These are phyloP conservation scores for Brassica cretica DNA, from an alignment of 345 rosid genomes.

Conservation along the genomic window DNA sequence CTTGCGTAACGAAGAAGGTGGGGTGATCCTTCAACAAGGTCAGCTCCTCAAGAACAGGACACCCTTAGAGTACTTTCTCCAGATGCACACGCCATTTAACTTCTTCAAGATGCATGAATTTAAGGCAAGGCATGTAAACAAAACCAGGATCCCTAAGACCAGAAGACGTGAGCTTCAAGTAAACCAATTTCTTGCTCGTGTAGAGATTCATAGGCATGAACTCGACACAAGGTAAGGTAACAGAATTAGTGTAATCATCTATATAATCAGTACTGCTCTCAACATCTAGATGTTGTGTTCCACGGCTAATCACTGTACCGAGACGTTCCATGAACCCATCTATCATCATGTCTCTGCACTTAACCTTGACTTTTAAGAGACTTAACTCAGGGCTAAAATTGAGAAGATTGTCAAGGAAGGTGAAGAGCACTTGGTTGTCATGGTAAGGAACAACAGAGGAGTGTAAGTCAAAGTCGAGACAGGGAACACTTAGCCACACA, in stretches of 20 bases:
- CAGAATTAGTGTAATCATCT: no score
- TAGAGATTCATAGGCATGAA: conserved; percentile 1
- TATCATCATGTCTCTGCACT: background rate
- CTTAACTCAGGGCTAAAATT: background rate
- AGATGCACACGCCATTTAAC: background rate
- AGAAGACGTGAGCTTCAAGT: background rate
- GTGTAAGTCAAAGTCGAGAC: conserved; percentile 3
- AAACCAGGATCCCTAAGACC: background rate
- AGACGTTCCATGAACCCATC: background rate
- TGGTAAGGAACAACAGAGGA: background rate
- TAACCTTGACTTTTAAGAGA: background rate
- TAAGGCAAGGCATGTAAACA: background rate
- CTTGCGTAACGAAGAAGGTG: no score
- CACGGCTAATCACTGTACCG: background rate
- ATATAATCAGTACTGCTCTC: background rate
- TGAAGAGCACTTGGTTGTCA: background rate
- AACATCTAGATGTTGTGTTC: background rate
- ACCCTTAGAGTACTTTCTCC: background rate
- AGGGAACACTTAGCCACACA: conserved; percentile 13
- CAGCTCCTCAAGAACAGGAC: conserved; percentile 8
- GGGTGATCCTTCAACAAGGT: background rate
- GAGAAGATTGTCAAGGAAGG: conserved; percentile 8
- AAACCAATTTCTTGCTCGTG: conserved; percentile 1
- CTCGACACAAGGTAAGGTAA: background rate
- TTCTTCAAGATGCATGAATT: background rate